Conservation (phyloP, 2,329 filamentous ascomycete species). For the Ceratocystis variospora region DNA sequence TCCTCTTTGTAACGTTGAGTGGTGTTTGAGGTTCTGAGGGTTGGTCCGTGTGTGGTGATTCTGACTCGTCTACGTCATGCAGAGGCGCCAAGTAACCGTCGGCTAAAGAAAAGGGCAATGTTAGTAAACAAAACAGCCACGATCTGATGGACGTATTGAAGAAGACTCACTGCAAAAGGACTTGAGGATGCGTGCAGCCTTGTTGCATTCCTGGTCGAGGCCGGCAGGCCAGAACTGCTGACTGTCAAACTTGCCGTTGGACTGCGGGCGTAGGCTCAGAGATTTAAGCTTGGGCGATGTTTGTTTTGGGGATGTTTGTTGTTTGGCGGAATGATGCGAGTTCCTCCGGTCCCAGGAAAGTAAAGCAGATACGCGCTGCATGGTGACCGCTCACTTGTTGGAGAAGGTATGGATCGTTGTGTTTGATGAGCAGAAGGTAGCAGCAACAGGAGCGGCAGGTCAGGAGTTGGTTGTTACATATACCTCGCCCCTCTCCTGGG, state of each 20-base stretch:
- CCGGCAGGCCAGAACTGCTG: constrained; percentile 74
- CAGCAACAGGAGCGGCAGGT: background rate
- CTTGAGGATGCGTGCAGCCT: constrained; percentile 75
- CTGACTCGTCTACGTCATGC: constrained; percentile 26
- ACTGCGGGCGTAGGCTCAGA: constrained; percentile 11
- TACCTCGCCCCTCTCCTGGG: background rate
- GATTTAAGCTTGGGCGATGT: constrained; percentile 10
- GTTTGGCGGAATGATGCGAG: constrained; percentile 18
- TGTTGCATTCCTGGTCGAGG: constrained; percentile 79
- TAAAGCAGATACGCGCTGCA: constrained; percentile 21
- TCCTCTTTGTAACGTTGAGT: constrained; percentile 53
- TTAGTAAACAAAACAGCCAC: background rate
- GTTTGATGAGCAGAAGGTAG: background rate
- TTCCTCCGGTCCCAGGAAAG: constrained; percentile 21
- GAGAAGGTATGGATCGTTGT: background rate
- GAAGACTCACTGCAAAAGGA: constrained; percentile 66
- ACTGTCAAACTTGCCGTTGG: constrained; percentile 20
- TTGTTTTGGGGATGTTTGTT: constrained; percentile 16
- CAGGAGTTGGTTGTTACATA: background rate
- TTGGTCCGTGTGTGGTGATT: constrained; percentile 20
- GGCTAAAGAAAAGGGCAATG: constrained; percentile 27
- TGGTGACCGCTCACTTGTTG: constrained; percentile 6
- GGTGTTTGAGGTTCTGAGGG: constrained; percentile 33
- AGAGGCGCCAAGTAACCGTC: constrained; percentile 43
- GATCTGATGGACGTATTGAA: constrained; percentile 6